These are phyloP conservation scores for Ustilago trichophora DNA, from an alignment of 1,284 basidiomycete species.

Conservation along the genomic window DNA sequence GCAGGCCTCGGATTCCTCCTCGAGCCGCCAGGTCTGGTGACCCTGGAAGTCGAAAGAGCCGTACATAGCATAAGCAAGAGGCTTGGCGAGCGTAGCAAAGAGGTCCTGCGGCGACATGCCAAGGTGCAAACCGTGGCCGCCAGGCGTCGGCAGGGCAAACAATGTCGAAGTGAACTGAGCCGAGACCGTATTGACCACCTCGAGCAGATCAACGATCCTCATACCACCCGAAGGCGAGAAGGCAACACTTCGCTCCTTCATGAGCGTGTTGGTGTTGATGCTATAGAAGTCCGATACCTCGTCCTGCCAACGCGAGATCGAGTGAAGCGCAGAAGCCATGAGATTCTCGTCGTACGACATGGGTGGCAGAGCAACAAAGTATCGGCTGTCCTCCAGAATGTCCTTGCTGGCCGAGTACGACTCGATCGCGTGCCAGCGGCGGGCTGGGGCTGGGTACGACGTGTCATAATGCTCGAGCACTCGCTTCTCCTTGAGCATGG, in stretches of 20 bases:
- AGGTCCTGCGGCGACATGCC: slow-evolving; percentile 37
- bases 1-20: slow-evolving; percentile 31
- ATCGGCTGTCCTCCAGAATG: slow-evolving; percentile 34
- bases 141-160: slow-evolving; percentile 39
- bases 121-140: slow-evolving; percentile 25
- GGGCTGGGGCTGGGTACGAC: slow-evolving; percentile 28
- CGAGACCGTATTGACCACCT: slow-evolving; percentile 39
- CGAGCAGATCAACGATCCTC: slow-evolving; percentile 38
- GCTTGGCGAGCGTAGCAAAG: slow-evolving; percentile 22
- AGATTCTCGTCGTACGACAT: slow-evolving; percentile 34
- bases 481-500: slow-evolving; percentile 74
- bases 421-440: slow-evolving; percentile 32
- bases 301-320: slow-evolving; percentile 37
- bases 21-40: slow-evolving; percentile 43
- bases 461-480: slow-evolving; percentile 70
- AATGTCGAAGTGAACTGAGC: slow-evolving; percentile 40
- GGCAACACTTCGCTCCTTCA: slow-evolving; percentile 23
- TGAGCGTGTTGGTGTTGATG: slow-evolving; percentile 12
- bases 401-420: slow-evolving; percentile 41
- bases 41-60: slow-evolving; percentile 48
- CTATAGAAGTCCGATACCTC: slow-evolving; percentile 31
- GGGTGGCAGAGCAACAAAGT: slow-evolving; percentile 32
- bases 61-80: slow-evolving; percentile 47
- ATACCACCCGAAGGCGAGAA: slow-evolving; percentile 14
- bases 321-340: slow-evolving; percentile 33